These are phyloP conservation scores for Cadophora gregata DNA, from an alignment of 2,329 filamentous ascomycete genomes.

Conservation along the genomic window DNA sequence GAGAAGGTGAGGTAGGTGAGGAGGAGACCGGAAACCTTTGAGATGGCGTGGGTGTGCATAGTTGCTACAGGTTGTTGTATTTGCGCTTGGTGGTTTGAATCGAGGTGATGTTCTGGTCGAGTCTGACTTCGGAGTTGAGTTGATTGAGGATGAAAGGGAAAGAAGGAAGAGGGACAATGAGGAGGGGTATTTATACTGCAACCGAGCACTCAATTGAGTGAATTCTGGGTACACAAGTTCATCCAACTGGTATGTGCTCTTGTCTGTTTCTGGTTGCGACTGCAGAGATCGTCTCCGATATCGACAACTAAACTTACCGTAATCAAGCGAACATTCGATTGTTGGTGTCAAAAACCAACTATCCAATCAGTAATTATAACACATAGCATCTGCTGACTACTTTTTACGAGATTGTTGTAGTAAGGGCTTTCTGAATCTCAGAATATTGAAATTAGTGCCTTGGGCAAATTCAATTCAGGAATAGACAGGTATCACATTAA, in stretches of 20 bases:
- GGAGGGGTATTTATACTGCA: neutral
- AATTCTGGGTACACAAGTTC: neutral
- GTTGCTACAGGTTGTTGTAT: neutral
- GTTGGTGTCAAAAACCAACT: neutral
- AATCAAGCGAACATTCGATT: neutral
- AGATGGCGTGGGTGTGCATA: neutral
- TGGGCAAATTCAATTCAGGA: too few relatives aligned
- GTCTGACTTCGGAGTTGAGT: neutral
- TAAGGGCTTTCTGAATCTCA: too few relatives aligned
- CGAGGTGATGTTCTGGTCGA: neutral
- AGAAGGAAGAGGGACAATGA: neutral
- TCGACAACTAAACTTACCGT: neutral
- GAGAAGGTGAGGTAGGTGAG: constrained; percentile 4
- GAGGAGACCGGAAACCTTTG: neutral
- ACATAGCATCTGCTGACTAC: too few relatives aligned
- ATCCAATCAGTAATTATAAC: neutral
- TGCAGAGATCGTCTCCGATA: neutral
- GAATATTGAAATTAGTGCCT: too few relatives aligned
- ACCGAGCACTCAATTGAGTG: neutral
- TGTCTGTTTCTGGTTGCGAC: neutral
- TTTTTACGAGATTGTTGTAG: too few relatives aligned
- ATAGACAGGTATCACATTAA: too few relatives aligned
- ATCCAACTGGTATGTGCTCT: neutral
- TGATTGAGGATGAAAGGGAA: neutral
- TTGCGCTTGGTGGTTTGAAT: neutral